Percentiles rank a stretch among this genome's conserved stretches.
Conservation (phyloP, 2,329 filamentous ascomycete genomes). For the Monilinia vaccinii-corymbosi region DNA sequence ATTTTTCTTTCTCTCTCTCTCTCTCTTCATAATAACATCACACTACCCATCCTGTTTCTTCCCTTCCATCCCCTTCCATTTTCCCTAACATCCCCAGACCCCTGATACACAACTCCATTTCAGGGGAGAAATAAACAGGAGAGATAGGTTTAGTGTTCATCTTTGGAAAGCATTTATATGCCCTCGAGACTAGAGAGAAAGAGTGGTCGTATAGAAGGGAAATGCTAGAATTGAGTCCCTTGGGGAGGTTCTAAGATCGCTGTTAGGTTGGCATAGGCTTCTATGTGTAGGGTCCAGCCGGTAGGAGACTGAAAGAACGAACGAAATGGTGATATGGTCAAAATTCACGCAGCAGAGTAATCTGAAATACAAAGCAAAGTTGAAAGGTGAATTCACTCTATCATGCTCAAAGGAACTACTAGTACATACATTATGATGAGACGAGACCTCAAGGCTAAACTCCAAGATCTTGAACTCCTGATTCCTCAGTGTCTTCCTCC, state of each 20-base stretch:
- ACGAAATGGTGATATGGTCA: background rate
- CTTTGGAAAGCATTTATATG: background rate
- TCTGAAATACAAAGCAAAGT: background rate
- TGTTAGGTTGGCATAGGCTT: background rate
- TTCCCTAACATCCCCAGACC: too few relatives aligned
- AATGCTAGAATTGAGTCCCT: rapidly evolving
- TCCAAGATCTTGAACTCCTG: background rate
- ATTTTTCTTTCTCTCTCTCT: too few relatives aligned
- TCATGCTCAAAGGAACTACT: background rate
- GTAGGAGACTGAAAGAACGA: background rate
- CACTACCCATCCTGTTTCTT: too few relatives aligned
- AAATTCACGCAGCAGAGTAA: background rate
- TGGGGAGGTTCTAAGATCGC: too few relatives aligned
- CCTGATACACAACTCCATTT: too few relatives aligned
- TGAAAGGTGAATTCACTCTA: background rate
- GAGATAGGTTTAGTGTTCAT: background rate
- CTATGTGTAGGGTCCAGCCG: background rate
- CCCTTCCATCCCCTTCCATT: too few relatives aligned
- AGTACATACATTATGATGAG: background rate
- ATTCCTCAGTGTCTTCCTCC: background rate
- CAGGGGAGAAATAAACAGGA: too few relatives aligned
- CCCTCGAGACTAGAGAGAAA: background rate
- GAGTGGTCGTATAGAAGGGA: background rate
- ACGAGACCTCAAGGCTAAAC: background rate
- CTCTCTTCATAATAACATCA: too few relatives aligned